These are phyloP conservation scores for Kuraishia hungarica DNA, from an alignment of 805 yeast species.

Conservation along the genomic window DNA sequence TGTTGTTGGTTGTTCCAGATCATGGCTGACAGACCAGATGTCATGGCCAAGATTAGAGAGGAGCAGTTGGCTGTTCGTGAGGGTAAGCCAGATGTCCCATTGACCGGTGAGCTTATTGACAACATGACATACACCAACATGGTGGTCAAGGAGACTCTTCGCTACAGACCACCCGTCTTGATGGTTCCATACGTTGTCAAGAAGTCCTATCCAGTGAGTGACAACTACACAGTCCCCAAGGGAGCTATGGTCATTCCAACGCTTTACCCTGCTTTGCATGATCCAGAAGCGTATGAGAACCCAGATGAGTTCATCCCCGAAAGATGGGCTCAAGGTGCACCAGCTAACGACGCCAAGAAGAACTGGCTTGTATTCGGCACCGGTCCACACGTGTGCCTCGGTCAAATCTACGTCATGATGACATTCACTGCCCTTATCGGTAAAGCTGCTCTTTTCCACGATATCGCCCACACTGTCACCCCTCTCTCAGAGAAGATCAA, in stretches of 20 bases:
- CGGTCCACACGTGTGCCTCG: constrained; percentile 94
- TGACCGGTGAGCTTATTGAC: constrained; percentile 69
- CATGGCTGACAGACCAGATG: constrained; percentile 92
- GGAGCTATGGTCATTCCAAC: constrained; percentile 97
- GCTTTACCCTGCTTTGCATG: constrained; percentile 91
- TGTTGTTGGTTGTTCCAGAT: constrained; percentile 98
- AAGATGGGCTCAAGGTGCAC: constrained; percentile 80
- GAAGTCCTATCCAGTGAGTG: constrained; percentile 75
- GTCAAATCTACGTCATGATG: constrained; percentile 89
- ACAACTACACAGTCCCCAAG: constrained; percentile 85
- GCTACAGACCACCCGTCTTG: constrained; percentile 94
- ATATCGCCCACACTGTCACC: constrained; percentile 78
- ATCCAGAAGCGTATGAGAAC: constrained; percentile 90
- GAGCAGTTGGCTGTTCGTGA: constrained; percentile 83
- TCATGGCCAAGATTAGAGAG: constrained; percentile 75
- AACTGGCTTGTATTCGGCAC: constrained; percentile 97
- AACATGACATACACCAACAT: constrained; percentile 80
- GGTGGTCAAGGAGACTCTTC: constrained; percentile 87
- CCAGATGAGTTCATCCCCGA: constrained; percentile 96
- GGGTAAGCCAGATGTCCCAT: constrained; percentile 56
- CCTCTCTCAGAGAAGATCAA: constrained; percentile 83
- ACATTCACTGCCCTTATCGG: constrained; percentile 87
- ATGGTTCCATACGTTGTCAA: constrained; percentile 98
- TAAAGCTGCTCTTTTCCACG: constrained; percentile 74
- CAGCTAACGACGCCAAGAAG: constrained; percentile 67